A percentile compares a stretch with the other conserved stretches of the same genome.
Evolutionary conservation across 176 grass and related monocot genomes (phyloP).

Genomic region (Aegilops longissima): DNA sequence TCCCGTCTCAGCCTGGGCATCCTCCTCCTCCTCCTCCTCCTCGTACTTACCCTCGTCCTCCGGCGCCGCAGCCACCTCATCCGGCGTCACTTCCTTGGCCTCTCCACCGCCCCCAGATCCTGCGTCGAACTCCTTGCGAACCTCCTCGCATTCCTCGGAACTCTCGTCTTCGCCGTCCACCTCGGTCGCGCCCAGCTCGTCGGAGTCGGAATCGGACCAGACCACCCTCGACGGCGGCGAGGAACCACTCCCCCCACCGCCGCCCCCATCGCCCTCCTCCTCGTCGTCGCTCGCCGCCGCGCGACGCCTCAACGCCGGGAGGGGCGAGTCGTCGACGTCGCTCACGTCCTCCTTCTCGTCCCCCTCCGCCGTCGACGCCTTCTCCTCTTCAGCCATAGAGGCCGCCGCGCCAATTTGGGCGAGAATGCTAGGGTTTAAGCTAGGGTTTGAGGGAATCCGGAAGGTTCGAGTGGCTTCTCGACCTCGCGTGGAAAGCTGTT

Average conservation of each 20-base stretch:
- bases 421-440: slow-evolving; percentile 32
- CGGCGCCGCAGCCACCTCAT: neutral
- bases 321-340: slow-evolving; percentile 57
- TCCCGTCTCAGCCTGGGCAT: neutral
- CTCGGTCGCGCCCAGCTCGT: slow-evolving; percentile 57
- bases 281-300: slow-evolving; percentile 62
- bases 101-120: slow-evolving; percentile 6
- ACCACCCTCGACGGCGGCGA: neutral
- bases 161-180: slow-evolving; percentile 54
- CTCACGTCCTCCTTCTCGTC: slow-evolving; percentile 41
- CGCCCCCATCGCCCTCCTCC: slow-evolving; percentile 2
- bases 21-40: neutral
- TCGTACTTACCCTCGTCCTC: slow-evolving; percentile 3
- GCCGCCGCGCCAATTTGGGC: neutral
- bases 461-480: slow-evolving; percentile 30
- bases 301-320: slow-evolving; percentile 55
- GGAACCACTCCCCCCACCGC: neutral
- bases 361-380: neutral
- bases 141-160: slow-evolving; percentile 19
- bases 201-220: slow-evolving; percentile 48
- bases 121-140: slow-evolving; percentile 11
- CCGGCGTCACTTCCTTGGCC: neutral
- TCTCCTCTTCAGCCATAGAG: slow-evolving; percentile 6
- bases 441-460: slow-evolving; percentile 33
- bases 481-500: slow-evolving; percentile 1